Evolutionary conservation across 257 asterid species (phyloP).

Genomic region (Solanum pimpinellifolium): DNA sequence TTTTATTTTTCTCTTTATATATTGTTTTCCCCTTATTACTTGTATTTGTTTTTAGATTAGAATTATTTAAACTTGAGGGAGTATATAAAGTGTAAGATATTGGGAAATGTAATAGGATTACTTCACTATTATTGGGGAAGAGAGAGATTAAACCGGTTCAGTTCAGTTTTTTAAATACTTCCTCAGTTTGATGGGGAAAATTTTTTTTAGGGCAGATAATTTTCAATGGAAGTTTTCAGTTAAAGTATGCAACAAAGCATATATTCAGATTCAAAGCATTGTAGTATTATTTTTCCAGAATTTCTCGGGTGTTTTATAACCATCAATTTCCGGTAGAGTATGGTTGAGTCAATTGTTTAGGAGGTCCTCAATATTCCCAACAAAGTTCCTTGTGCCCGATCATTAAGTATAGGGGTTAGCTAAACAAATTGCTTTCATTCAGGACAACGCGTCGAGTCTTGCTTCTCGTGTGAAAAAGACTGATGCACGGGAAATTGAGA

Average conservation of each 20-base stretch:
- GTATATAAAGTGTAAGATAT: background rate
- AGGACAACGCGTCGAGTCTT: slow-evolving; percentile 90
- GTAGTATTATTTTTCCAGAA: background rate
- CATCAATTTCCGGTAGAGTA: background rate
- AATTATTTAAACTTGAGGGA: background rate
- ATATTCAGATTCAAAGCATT: background rate
- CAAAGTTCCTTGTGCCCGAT: background rate
- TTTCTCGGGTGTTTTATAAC: background rate
- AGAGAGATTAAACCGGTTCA: background rate
- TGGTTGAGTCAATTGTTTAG: background rate
- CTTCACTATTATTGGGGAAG: background rate
- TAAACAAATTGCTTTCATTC: slow-evolving; percentile 8
- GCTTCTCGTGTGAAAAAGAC: slow-evolving; percentile 78
- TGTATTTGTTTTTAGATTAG: background rate
- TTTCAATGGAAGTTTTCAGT: background rate
- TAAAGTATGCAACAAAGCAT: background rate
- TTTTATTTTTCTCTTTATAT: background rate
- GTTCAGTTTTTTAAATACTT: background rate
- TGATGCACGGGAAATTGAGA: slow-evolving; percentile 94
- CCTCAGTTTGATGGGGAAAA: background rate
- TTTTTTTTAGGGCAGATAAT: background rate
- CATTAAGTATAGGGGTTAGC: background rate
- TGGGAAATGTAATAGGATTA: background rate
- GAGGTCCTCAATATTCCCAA: background rate
- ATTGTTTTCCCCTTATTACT: background rate